These are phyloP conservation scores for Cryptococcus hybrid DNA, from an alignment of 1,284 basidiomycete genomes.

Conservation along the genomic window DNA sequence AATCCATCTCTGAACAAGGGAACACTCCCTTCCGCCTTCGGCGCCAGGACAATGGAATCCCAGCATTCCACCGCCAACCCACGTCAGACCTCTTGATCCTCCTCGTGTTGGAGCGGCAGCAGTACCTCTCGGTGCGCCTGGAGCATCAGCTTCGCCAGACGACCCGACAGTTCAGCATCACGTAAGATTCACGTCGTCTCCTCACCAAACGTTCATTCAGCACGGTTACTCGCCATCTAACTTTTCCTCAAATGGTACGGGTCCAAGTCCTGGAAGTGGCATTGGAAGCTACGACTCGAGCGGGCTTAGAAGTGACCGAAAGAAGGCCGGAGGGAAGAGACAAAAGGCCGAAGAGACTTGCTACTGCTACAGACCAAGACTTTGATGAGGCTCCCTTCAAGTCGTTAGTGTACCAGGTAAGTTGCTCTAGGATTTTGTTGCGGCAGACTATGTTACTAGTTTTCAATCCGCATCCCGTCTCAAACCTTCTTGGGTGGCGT, in stretches of 20 bases:
- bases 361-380: conserved; percentile 20
- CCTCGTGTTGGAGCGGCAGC: conserved; percentile 8
- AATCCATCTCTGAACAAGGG: conserved; percentile 2
- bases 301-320: conserved; percentile 2
- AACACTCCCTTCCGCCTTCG: conserved; percentile 4
- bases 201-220: conserved; percentile 5
- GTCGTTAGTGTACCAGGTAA: conserved; percentile 28
- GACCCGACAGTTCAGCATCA: conserved; percentile 9
- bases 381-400: conserved; percentile 35
- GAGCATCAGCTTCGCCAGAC: conserved; percentile 8
- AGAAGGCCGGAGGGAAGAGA: conserved; percentile 8
- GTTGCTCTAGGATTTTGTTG: background rate
- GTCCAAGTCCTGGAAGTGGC: conserved; percentile 10
- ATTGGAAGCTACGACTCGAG: conserved; percentile 3
- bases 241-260: conserved; percentile 8
- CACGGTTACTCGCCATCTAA: conserved; percentile 9
- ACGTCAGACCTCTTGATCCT: conserved; percentile 15
- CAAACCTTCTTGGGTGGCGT: background rate
- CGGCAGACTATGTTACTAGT: no score
- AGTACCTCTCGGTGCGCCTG: background rate
- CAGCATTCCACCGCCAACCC: conserved; percentile 18
- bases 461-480: no score
- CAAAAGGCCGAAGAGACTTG: conserved; percentile 21
- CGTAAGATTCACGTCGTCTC: conserved; percentile 21
- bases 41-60: conserved; percentile 1